Base-by-base conservation (phyloP, 495 filamentous ascomycete genomes). In the Daldinia grandis region DNA sequence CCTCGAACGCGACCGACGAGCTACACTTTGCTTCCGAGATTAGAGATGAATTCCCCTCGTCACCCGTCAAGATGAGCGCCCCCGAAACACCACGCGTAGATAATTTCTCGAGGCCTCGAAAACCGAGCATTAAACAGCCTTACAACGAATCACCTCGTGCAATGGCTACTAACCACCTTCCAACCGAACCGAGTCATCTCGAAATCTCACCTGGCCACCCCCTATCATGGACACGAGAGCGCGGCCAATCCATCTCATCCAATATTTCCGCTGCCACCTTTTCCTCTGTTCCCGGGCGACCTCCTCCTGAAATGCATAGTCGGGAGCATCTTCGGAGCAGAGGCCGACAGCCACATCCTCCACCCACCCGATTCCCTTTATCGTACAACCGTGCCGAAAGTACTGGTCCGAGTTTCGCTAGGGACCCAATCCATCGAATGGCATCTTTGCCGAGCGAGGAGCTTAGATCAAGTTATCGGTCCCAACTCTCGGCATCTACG, bases 401-500 rank as follows among this genome's bases (percentile, higher is more conserved):
- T 35, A 69, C 66, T 0, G 69, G 60, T 0, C 72, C 72, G 3
- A 35, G 64, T 15, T 76, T 75, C 15, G 53, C 71, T 28, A 78
- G 82, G 12, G 84, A 86, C n/a, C 72, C 75, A 1, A 74, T 81
- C 17, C 72, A 77, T 35, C 80, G 83, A 71, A 75, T 84, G 60
- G 71, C 76, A 14, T 76, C 75, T 8, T 68, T 78, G 78, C 85
- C 66, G 61, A 71, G 74, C 40, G 87, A 90, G 35, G 87, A 88
- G 57, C 80, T 89, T 9, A 86, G 92, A 17, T 88, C 89, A 0
- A 94, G 92, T 72, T 86, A 90, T 72, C 89, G 91, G 54, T 94
- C 93, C 0, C 83, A 74, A 83, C 82, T 71, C 5, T 91, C 89
- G 12, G 82, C 84, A 19, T 94, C 92, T 1, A 93, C 91, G 54